These are phyloP conservation scores for Stygiomarasmius scandens DNA, from an alignment of 1,284 basidiomycete genomes.

Conservation along the genomic window DNA sequence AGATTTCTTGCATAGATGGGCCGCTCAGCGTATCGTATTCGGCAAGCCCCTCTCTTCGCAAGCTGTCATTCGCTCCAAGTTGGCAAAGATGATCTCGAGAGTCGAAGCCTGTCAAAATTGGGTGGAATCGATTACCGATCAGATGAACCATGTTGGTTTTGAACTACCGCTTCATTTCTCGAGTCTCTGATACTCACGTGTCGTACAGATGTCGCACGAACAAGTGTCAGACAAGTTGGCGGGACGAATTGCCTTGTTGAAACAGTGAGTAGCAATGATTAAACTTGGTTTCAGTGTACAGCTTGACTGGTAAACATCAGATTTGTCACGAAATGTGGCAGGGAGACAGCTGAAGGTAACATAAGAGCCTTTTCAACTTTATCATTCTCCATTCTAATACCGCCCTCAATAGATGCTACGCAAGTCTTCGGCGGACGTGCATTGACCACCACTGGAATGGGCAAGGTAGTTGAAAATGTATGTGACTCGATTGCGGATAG, in stretches of 20 bases:
- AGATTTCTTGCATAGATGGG: slow-evolving; percentile 47
- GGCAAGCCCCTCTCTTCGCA: slow-evolving; percentile 79
- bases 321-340: neutral
- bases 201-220: neutral
- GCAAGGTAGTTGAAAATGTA: slow-evolving; percentile 64
- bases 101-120: slow-evolving; percentile 75
- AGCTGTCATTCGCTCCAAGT: slow-evolving; percentile 77
- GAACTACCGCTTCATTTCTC: slow-evolving; percentile 42
- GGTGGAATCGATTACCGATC: slow-evolving; percentile 80
- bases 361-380: slow-evolving; percentile 39
- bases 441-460: slow-evolving; percentile 71
- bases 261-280: neutral
- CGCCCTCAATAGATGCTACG: slow-evolving; percentile 14
- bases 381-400: neutral
- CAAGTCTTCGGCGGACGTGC: slow-evolving; percentile 72
- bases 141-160: slow-evolving; percentile 74
- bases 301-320: neutral
- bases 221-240: slow-evolving; percentile 39
- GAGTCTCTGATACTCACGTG: slow-evolving; percentile 36
- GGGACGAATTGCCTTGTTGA: neutral
- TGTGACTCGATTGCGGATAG: too few species aligned
- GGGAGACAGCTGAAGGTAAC: slow-evolving; percentile 61
- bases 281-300: neutral
- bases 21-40: slow-evolving; percentile 71
- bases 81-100: slow-evolving; percentile 79